Evolutionary conservation across 257 asterid species (phyloP).

Genomic region (Ilex aquifolium): DNA sequence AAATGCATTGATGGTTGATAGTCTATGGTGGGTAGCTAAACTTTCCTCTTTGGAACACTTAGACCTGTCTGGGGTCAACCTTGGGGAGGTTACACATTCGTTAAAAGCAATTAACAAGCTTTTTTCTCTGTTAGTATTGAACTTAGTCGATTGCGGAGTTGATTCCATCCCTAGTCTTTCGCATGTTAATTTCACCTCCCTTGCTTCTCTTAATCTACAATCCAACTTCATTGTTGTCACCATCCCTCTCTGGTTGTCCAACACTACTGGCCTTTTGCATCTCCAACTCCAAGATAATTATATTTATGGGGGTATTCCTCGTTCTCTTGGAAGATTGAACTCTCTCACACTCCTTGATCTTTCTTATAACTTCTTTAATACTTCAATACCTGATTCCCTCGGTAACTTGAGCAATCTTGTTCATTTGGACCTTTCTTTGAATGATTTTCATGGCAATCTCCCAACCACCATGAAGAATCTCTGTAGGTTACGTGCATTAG

Average conservation of each 20-base stretch:
- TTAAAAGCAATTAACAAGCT: slow-evolving; percentile 12
- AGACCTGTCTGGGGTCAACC: neutral
- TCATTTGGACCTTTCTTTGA: slow-evolving; percentile 6
- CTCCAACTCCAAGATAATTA: slow-evolving; percentile 11
- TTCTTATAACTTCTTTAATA: slow-evolving; percentile 10
- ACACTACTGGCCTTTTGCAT: slow-evolving; percentile 1
- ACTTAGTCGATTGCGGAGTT: slow-evolving; percentile 2
- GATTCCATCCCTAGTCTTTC: slow-evolving; percentile 6
- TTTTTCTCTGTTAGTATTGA: slow-evolving; percentile 4
- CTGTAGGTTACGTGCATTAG: slow-evolving; percentile 12
- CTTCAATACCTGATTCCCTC: slow-evolving; percentile 3
- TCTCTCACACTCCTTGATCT: slow-evolving; percentile 10
- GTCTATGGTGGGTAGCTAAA: slow-evolving; percentile 13
- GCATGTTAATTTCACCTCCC: slow-evolving; percentile 10
- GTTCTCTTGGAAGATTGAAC: neutral
- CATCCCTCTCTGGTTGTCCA: slow-evolving; percentile 14
- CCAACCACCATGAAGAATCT: slow-evolving; percentile 9
- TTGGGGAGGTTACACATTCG: slow-evolving; percentile 4
- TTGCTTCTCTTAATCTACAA: slow-evolving; percentile 10
- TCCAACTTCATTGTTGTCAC: neutral
- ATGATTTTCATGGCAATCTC: slow-evolving; percentile 3
- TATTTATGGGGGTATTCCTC: slow-evolving; percentile 6
- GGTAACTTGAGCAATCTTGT: slow-evolving; percentile 7
- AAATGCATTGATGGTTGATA: neutral
- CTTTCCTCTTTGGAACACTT: slow-evolving; percentile 15